phyloP scores from a whole-genome alignment of 2,329 filamentous ascomycete species.

The Penicillium aurantiogriseum region DNA sequence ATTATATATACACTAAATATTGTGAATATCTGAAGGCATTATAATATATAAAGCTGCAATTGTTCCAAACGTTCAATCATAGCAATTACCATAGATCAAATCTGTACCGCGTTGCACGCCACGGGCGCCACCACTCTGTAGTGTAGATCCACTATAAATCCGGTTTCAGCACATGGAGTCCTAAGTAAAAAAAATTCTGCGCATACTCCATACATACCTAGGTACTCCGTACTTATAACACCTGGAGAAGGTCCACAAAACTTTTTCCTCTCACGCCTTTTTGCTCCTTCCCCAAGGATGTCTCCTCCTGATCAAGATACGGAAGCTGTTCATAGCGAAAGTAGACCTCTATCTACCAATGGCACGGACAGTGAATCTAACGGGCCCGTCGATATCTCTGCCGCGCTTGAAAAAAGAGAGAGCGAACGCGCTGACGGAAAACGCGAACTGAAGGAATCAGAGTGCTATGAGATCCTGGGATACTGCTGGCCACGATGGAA shows the following conservation, averaged over 20 bases:
- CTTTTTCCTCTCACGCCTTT: background rate
- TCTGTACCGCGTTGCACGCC: background rate
- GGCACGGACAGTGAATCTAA: background rate
- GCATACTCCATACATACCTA: background rate
- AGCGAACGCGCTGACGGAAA: constrained; percentile 10
- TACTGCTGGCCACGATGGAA: constrained; percentile 50
- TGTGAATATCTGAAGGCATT: background rate
- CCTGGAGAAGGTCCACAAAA: constrained; percentile 1
- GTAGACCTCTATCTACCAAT: background rate
- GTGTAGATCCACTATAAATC: constrained; percentile 11
- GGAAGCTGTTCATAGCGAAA: background rate
- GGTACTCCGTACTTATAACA: constrained; percentile 2
- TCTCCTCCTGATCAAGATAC: constrained; percentile 2
- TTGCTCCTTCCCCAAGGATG: constrained; percentile 5
- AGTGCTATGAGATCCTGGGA: constrained; percentile 62
- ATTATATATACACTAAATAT: background rate
- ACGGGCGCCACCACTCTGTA: background rate
- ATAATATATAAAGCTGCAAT: background rate
- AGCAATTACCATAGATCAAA: background rate
- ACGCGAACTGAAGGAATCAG: constrained; percentile 46
- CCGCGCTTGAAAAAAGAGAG: constrained; percentile 17
- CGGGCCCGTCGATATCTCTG: background rate
- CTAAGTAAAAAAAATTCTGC: constrained; percentile 1
- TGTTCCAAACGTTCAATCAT: background rate
- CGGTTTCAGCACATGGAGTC: constrained; percentile 3